Evolutionary conservation across 345 rosid species (phyloP), one percentile per base, ranked within the genome.

Genomic region (Schrenkiella parvula): DNA sequence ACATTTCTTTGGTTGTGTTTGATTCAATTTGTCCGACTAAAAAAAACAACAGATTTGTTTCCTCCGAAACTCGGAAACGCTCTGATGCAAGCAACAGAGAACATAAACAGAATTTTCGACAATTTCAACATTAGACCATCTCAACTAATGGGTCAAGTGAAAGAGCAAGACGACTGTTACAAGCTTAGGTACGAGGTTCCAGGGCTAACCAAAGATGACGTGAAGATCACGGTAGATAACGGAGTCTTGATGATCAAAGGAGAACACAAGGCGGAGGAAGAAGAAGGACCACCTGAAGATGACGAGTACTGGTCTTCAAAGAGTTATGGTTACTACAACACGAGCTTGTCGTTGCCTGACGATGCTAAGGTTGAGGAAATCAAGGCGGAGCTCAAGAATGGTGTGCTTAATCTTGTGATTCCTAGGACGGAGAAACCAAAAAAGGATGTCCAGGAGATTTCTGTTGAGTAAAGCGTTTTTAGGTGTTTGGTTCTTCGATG

Each of bases 101-200:
- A 87, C 80, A 82, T 88, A 10, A 90, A 90, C 89, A 83, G 76
- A 78, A 82, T 92, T 2, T 88, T 92, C 46, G 80, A 88, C 15
- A 83, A 44, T 75, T 46, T 87, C 60, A 65, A 80, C 71, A 28
- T 69, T 1, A 22, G 82, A 17, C 93, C 95, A 2, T 76, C 76
- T 23, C 86, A 76, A 59, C 81, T 86, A 23, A 74, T 83, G 62
- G 89, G 83, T 11, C 68, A 80, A 1, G 77, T 90, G 19, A 85
- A 82, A 28, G 96, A 90, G 79, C 79, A 86, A 64, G 98, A 92
- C 4, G 89, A 84, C 29, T 82, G 81, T 82, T 92, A 88, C 86
- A 87, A 86, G 35, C 59, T 92, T 9, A 74, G 85, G 21, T 92
- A 80, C 64, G 87, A 88, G 43, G 81, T 92, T 42, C 98, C 96